A percentile compares a stretch with the other conserved stretches of the same genome.
These are phyloP conservation scores for Asterochloris sp. DNA, from an alignment of 139 green algal species.

Conservation along the genomic window DNA sequence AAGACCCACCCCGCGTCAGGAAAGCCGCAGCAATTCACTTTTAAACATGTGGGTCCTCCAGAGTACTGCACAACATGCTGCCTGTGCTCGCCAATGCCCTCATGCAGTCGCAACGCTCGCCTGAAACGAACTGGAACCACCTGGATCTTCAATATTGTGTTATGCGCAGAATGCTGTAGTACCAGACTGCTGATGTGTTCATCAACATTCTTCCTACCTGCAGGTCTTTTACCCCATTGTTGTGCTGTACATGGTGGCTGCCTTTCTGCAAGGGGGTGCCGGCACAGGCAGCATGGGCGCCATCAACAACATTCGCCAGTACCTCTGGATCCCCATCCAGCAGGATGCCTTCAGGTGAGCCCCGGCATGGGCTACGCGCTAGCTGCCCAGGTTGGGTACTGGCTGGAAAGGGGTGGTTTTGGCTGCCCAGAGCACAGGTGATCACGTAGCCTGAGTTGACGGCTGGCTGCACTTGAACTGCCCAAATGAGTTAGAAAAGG, in stretches of 20 bases:
- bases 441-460: no score
- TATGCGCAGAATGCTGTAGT: background rate
- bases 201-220: background rate
- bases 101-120: background rate
- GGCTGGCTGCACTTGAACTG: no score
- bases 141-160: no score
- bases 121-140: background rate
- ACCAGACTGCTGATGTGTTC: background rate
- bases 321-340: slow-evolving; percentile 75
- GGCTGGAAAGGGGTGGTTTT: no score
- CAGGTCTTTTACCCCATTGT: slow-evolving; percentile 32
- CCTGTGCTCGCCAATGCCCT: background rate
- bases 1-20: slow-evolving; percentile 5
- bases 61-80: background rate
- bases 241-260: slow-evolving; percentile 26
- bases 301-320: slow-evolving; percentile 69
- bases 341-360: slow-evolving; percentile 52
- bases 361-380: no score
- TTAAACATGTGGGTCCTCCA: slow-evolving; percentile 12
- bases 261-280: slow-evolving; percentile 42
- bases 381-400: no score
- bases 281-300: slow-evolving; percentile 59
- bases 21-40: slow-evolving; percentile 3
- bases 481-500: background rate
- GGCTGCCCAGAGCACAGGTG: no score